Evolutionary conservation across 176 grass and related monocot genomes (phyloP).

Genomic region (Saccharum officinarum): DNA sequence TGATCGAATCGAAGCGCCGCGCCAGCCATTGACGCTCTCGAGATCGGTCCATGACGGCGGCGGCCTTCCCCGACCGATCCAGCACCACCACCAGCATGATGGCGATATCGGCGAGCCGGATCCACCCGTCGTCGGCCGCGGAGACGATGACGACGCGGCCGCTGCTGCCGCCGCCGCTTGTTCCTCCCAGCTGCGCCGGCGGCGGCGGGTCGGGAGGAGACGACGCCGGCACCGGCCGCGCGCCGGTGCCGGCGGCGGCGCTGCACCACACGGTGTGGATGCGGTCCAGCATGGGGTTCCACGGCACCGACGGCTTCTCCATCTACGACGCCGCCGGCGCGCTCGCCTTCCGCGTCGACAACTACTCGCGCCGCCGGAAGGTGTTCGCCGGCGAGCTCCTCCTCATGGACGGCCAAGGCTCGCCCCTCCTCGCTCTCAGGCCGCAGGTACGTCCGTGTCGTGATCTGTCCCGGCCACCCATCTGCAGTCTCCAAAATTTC

Average conservation of each 20-base stretch:
- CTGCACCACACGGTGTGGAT: constrained; percentile 75
- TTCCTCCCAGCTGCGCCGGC: background rate
- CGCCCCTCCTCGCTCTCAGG: constrained; percentile 54
- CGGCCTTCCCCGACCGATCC: too few relatives aligned
- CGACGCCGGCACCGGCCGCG: background rate
- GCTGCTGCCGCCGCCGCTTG: too few relatives aligned
- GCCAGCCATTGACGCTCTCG: too few relatives aligned
- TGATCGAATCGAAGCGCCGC: too few relatives aligned
- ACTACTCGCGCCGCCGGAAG: constrained; percentile 75
- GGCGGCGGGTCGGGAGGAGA: too few relatives aligned
- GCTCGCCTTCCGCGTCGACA: constrained; percentile 81
- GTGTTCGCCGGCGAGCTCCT: constrained; percentile 63
- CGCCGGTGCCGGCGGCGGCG: background rate
- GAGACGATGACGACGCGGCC: background rate
- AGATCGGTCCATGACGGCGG: too few relatives aligned
- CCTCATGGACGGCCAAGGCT: constrained; percentile 77
- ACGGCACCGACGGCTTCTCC: constrained; percentile 85
- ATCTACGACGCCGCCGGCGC: constrained; percentile 65
- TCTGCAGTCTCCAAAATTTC: background rate
- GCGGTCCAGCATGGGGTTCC: constrained; percentile 89
- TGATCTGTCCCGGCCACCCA: too few relatives aligned
- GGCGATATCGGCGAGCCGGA: background rate
- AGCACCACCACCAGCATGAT: background rate
- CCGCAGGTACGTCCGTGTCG: constrained; percentile 53
- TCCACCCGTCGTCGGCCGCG: background rate